Percentiles rank a stretch among this genome's conserved stretches.
Evolutionary conservation across 306 rosid species (phyloP).

Genomic region (Medicago arabica): DNA sequence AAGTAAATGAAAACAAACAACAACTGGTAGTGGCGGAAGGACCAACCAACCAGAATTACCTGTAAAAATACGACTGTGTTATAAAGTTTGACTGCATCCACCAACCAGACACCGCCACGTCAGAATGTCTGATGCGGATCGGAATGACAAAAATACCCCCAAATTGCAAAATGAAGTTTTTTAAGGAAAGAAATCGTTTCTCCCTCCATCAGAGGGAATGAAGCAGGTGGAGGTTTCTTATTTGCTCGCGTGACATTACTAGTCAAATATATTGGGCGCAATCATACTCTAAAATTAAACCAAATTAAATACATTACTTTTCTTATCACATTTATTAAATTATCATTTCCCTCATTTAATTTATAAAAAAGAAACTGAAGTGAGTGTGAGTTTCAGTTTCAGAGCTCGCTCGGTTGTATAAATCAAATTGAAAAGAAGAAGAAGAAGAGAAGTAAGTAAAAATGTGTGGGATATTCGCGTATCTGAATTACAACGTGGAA

Average conservation of each 20-base stretch:
- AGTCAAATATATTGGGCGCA: constrained; percentile 40
- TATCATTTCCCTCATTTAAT: not conserved
- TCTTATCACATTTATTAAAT: no score
- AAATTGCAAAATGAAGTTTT: not conserved
- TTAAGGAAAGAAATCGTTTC: not conserved
- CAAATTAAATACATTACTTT: no score
- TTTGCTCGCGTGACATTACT: not conserved
- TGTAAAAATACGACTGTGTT: not conserved
- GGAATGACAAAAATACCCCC: constrained; percentile 31
- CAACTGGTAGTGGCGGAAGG: constrained; percentile 7
- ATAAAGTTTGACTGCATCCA: not conserved
- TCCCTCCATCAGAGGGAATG: not conserved
- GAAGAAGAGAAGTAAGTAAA: not conserved
- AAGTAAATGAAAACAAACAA: not conserved
- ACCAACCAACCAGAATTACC: constrained; percentile 19
- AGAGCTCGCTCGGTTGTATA: not conserved
- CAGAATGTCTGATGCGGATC: constrained; percentile 23
- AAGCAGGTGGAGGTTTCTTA: constrained; percentile 30
- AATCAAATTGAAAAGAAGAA: constrained; percentile 10
- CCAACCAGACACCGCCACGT: constrained; percentile 35
- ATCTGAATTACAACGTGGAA: constrained; percentile 82
- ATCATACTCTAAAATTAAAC: not conserved
- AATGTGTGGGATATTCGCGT: constrained; percentile 99
- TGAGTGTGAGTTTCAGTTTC: not conserved
- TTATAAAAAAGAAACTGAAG: not conserved